Evolutionary conservation across 371 early-diverging fungal genomes (phyloP).

Genomic region (Paraphysoderma sedebokerense): DNA sequence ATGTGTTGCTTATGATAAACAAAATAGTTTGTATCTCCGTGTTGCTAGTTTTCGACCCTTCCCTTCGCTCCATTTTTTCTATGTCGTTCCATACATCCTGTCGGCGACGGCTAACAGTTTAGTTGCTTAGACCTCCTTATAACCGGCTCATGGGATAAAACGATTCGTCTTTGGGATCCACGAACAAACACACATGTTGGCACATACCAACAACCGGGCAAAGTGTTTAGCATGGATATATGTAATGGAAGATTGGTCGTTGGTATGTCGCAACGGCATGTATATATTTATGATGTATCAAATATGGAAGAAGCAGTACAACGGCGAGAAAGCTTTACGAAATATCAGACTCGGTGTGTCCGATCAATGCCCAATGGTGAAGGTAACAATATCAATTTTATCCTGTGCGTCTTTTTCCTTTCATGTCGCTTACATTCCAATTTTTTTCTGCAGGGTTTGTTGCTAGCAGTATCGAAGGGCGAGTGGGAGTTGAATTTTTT

Average conservation of each 20-base stretch:
- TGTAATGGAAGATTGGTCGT: conserved; percentile 38
- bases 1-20: conserved; percentile 7
- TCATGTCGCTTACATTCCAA: background rate
- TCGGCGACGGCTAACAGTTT: background rate
- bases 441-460: conserved; percentile 55
- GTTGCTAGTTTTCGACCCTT: no score
- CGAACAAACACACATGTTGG: conserved; percentile 18
- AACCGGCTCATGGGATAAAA: conserved; percentile 83
- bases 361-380: conserved; percentile 62
- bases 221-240: conserved; percentile 67
- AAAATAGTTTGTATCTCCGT: conserved; percentile 2
- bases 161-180: conserved; percentile 63
- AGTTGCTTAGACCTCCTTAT: conserved; percentile 39
- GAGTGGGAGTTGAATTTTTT: conserved; percentile 53
- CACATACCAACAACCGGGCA: conserved; percentile 35
- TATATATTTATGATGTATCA: conserved; percentile 66
- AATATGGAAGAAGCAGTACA: conserved; percentile 57
- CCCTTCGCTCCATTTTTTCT: no score
- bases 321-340: conserved; percentile 53
- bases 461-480: conserved; percentile 60
- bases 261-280: conserved; percentile 57
- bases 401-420: no score
- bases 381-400: conserved; percentile 15
- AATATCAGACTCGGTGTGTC: conserved; percentile 65
- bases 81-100: conserved; percentile 2